Evolutionary conservation across 345 rosid genomes (phyloP).

Genomic region (Eucalyptus tenuipes): DNA sequence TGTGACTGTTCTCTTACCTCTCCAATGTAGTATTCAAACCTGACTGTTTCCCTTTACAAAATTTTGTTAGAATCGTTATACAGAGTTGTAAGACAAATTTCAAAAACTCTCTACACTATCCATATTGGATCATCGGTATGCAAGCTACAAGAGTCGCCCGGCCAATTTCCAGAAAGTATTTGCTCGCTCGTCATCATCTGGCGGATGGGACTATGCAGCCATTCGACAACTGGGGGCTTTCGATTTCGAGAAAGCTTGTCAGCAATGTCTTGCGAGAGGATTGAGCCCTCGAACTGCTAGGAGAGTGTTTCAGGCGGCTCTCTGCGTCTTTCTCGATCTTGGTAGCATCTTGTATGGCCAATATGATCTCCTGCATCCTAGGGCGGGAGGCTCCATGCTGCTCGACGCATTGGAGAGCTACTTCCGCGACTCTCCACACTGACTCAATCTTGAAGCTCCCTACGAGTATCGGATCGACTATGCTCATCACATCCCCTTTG

Average conservation of each 20-base stretch:
- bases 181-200: conserved; percentile 14
- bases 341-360: conserved; percentile 78
- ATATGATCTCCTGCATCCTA: conserved; percentile 75
- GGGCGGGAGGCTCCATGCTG: conserved; percentile 59
- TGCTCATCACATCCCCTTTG: conserved; percentile 69
- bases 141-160: not conserved
- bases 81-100: not conserved
- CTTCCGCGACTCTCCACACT: conserved; percentile 84
- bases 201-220: conserved; percentile 67
- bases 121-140: not conserved
- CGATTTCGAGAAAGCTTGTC: conserved; percentile 84
- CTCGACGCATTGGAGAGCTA: conserved; percentile 80
- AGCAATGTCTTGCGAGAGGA: conserved; percentile 78
- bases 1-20: not conserved
- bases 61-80: not conserved
- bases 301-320: conserved; percentile 11
- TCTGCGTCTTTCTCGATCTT: conserved; percentile 58
- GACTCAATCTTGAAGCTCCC: conserved; percentile 71
- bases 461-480: conserved; percentile 47
- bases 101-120: not conserved
- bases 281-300: conserved; percentile 44
- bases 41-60: not conserved
- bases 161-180: not conserved
- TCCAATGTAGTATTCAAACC: not conserved
- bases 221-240: conserved; percentile 71